Evolutionary conservation across 2,329 filamentous ascomycete species (phyloP).

Genomic region (Conoideocrella luteorostrata): DNA sequence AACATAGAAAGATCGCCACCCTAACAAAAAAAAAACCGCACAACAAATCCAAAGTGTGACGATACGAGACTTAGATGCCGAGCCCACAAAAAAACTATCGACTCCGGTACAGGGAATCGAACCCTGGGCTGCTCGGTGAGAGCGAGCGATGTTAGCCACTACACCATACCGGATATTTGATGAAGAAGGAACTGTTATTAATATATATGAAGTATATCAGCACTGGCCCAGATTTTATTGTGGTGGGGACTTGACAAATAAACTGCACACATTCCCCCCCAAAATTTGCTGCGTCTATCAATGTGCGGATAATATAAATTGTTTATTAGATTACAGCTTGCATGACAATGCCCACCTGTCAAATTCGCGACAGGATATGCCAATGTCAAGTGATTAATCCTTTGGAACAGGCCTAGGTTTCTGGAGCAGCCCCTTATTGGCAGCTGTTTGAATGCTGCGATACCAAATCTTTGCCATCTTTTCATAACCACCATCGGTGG

Average conservation of each 20-base stretch:
- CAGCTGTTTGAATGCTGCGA: slow-evolving; percentile 20
- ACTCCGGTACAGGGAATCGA: slow-evolving; percentile 23
- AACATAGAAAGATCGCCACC: background rate
- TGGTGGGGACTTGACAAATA: no score
- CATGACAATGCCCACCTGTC: no score
- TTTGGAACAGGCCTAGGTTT: slow-evolving; percentile 9
- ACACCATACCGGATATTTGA: slow-evolving; percentile 25
- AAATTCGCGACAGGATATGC: no score
- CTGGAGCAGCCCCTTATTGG: slow-evolving; percentile 17
- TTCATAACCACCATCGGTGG: slow-evolving; percentile 30
- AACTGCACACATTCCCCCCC: no score
- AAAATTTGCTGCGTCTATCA: no score
- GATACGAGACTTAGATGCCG: no score
- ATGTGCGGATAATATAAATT: no score
- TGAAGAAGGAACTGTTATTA: background rate
- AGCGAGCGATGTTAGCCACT: slow-evolving; percentile 31
- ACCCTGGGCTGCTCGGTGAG: slow-evolving; percentile 22
- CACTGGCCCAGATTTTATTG: no score
- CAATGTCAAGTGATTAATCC: no score
- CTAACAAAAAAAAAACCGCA: background rate
- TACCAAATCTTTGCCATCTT: slow-evolving; percentile 37
- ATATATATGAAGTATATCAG: background rate
- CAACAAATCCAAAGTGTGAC: background rate
- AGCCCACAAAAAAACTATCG: background rate
- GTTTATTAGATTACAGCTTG: no score